These are phyloP conservation scores for Aspergillus diversus DNA, from an alignment of 495 filamentous ascomycete genomes.

Conservation along the genomic window DNA sequence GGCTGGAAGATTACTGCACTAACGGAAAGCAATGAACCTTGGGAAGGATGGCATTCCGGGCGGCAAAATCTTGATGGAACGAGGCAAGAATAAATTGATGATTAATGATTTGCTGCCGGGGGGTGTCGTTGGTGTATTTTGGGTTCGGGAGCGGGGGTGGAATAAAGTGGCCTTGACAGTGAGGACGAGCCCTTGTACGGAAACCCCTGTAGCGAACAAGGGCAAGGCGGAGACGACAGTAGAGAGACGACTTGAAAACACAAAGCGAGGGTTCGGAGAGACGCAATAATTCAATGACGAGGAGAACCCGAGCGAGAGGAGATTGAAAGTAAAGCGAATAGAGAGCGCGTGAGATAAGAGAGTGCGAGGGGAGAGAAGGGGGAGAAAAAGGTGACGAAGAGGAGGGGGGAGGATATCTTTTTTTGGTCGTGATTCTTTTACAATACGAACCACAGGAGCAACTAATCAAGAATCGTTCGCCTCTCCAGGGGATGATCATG, in stretches of 20 bases:
- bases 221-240: conserved; percentile 8
- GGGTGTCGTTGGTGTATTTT: conserved; percentile 15
- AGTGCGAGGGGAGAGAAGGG: not conserved
- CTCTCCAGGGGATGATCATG: not conserved
- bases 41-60: conserved; percentile 29
- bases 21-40: conserved; percentile 30
- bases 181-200: conserved; percentile 19
- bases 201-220: conserved; percentile 19
- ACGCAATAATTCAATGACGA: not conserved
- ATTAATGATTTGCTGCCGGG: conserved; percentile 22
- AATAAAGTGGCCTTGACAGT: conserved; percentile 7
- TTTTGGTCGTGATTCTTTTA: conserved; percentile 16
- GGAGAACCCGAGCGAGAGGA: not conserved
- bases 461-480: conserved; percentile 2
- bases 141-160: conserved; percentile 10
- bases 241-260: not conserved
- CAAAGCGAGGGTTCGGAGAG: not conserved
- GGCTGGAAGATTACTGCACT: conserved; percentile 30
- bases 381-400: conserved; percentile 3
- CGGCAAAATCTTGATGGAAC: conserved; percentile 32
- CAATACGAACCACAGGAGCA: conserved; percentile 11
- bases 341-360: conserved; percentile 7
- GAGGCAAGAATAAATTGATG: conserved; percentile 15
- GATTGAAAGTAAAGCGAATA: not conserved
- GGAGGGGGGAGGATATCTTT: conserved; percentile 5